Evolutionary conservation across 805 yeast genomes (phyloP), one percentile per base, ranked within the genome.

Genomic region (Saturnispora ahearnii): DNA sequence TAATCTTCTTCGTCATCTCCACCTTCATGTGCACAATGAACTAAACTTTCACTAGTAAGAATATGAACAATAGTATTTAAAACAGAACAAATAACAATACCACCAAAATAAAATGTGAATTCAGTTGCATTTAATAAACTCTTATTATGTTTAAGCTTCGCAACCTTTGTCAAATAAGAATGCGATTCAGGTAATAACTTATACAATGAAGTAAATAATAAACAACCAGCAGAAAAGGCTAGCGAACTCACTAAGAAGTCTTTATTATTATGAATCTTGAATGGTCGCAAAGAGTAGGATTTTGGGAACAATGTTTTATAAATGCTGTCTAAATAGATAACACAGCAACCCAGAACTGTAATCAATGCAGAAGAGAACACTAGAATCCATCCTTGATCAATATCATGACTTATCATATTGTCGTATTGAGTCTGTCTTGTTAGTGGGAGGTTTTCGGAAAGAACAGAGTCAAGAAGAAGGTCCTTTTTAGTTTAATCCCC

Each of bases 181-280:
- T 65, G 57, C 0, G 87, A 76, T 53, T 79, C 82, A 0, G 97
- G 96, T n/a, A 90, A 66, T 46, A 91, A 70, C 53, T 81, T 77
- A 67, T 79, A 84, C 45, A 91, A 66, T 0, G 96, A 78, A 0
- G 97, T 88, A 59, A 89, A 79, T 2, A 83, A 51, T 63, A 91
- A 73, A 26, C 95, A 87, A 0, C 99, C 98, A 0, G 91, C 73
- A 55, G 90, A 81, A 45, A 90, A 66, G 0, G 93, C 77, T 29
- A 91, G 73, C 2, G 95, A 84, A 32, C 81, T 81, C 37, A 86
- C 81, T 53, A 91, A 73, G 61, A 90, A 81, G 12, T 68, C 64
- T 34, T 82, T 77, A 61, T 84, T 82, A 49, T 77, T 74, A 48
- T 76, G 73, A 41, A 85, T 72, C 36, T 73, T 67, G 61, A 84